Evolutionary conservation across 768 basidiomycete species (phyloP).

Genomic region (Aureoboletus auriporus): DNA sequence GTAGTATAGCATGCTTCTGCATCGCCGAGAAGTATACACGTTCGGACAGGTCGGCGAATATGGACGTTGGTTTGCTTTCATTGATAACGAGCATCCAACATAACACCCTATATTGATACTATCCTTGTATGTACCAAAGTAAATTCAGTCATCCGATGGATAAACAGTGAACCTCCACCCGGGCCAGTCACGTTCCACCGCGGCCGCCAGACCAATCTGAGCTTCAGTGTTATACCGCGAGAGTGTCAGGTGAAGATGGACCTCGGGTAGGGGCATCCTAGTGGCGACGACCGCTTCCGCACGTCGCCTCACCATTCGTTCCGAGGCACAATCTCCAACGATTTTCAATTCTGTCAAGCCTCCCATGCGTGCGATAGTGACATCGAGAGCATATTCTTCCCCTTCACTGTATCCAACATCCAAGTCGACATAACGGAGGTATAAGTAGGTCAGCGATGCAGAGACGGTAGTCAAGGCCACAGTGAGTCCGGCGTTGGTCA

Average conservation of each 20-base stretch:
- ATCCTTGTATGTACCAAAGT: too few species aligned
- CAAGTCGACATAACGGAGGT: neutral
- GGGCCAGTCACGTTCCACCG: neutral
- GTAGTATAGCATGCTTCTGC: too few species aligned
- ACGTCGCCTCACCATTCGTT: constrained; percentile 7
- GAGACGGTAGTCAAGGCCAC: neutral
- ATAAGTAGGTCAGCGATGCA: neutral
- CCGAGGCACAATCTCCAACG: neutral
- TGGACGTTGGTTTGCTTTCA: too few species aligned
- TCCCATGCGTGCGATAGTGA: neutral
- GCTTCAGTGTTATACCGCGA: too few species aligned
- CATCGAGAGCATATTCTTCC: constrained; percentile 8
- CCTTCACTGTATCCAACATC: neutral
- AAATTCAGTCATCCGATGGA: too few species aligned
- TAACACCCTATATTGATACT: too few species aligned
- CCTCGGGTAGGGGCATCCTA: too few species aligned
- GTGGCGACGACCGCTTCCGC: neutral
- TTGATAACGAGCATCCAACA: too few species aligned
- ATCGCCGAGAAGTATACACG: too few species aligned
- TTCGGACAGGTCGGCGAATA: too few species aligned
- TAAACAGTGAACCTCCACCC: constrained; percentile 6
- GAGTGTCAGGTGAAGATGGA: too few species aligned
- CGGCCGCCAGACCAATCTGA: neutral
- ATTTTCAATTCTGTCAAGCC: constrained; percentile 1
- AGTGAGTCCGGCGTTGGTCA: constrained; percentile 7